These are phyloP conservation scores for Teratosphaeria epicoccoides DNA, from an alignment of 2,329 filamentous ascomycete species.

Conservation along the genomic window DNA sequence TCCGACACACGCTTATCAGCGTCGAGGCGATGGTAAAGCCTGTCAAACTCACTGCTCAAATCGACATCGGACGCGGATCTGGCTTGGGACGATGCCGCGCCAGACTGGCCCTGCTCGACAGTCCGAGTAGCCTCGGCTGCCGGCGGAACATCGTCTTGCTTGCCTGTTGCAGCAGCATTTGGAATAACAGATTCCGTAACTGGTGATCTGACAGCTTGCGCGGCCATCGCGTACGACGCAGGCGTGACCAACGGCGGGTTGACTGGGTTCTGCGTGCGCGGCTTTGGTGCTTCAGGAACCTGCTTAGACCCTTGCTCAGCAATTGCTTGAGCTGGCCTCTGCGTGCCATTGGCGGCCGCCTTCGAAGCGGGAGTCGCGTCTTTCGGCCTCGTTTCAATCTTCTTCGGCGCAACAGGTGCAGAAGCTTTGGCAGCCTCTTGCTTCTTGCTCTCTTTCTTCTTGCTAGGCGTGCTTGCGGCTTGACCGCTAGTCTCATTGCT, in stretches of 20 bases:
- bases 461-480: slow-evolving; percentile 6
- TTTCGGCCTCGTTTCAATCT: slow-evolving; percentile 8
- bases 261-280: slow-evolving; percentile 10
- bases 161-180: background rate
- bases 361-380: slow-evolving; percentile 9
- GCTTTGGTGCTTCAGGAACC: slow-evolving; percentile 13
- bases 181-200: background rate
- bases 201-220: slow-evolving; percentile 19
- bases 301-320: slow-evolving; percentile 11
- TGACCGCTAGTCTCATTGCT: slow-evolving; percentile 11
- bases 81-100: background rate
- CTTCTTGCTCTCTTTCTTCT: slow-evolving; percentile 16
- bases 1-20: slow-evolving; percentile 59
- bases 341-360: slow-evolving; percentile 10
- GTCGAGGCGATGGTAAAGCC: slow-evolving; percentile 51
- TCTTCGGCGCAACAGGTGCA: slow-evolving; percentile 8
- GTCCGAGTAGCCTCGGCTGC: slow-evolving; percentile 1
- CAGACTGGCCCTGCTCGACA: background rate
- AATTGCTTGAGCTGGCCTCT: slow-evolving; percentile 3
- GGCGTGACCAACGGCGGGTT: slow-evolving; percentile 25
- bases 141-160: background rate
- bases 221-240: slow-evolving; percentile 34
- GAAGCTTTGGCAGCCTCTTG: slow-evolving; percentile 12
- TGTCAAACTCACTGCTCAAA: slow-evolving; percentile 40
- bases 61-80: background rate